Evolutionary conservation across 1,284 basidiomycete genomes (phyloP).

Genomic region (Pseudozyma sp.): DNA sequence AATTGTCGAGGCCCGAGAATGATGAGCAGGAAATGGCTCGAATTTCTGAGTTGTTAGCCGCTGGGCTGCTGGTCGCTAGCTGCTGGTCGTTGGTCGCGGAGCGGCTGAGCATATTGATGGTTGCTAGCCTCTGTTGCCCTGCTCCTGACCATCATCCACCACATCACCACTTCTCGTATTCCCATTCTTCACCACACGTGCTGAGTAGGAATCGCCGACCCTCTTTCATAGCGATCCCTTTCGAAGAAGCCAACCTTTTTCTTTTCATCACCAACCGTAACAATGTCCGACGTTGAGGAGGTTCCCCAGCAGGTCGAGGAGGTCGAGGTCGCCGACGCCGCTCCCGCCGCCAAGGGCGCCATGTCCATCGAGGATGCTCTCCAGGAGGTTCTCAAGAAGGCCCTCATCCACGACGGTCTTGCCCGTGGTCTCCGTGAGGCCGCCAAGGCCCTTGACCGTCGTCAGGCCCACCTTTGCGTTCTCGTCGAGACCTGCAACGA

Average conservation of each 20-base stretch:
- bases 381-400: slow-evolving; percentile 93
- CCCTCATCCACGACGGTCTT: slow-evolving; percentile 96
- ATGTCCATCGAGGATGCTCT: slow-evolving; percentile 97
- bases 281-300: slow-evolving; percentile 69
- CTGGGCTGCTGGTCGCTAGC: too few relatives aligned
- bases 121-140: neutral
- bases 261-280: slow-evolving; percentile 25
- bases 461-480: slow-evolving; percentile 97
- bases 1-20: too few relatives aligned
- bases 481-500: slow-evolving; percentile 99
- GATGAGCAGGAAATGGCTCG: too few relatives aligned
- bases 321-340: slow-evolving; percentile 79
- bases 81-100: neutral
- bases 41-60: too few relatives aligned
- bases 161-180: slow-evolving; percentile 24
- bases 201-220: slow-evolving; percentile 54
- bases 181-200: slow-evolving; percentile 50
- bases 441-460: slow-evolving; percentile 98
- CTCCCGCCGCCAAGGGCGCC: slow-evolving; percentile 79
- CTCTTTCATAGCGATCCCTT: slow-evolving; percentile 54
- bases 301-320: slow-evolving; percentile 70
- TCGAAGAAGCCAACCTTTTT: slow-evolving; percentile 66
- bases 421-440: slow-evolving; percentile 97
- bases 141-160: slow-evolving; percentile 16
- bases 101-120: neutral